Conservation (phyloP, 352 stramenopile genomes). For the Phytopythium delawarense region DNA sequence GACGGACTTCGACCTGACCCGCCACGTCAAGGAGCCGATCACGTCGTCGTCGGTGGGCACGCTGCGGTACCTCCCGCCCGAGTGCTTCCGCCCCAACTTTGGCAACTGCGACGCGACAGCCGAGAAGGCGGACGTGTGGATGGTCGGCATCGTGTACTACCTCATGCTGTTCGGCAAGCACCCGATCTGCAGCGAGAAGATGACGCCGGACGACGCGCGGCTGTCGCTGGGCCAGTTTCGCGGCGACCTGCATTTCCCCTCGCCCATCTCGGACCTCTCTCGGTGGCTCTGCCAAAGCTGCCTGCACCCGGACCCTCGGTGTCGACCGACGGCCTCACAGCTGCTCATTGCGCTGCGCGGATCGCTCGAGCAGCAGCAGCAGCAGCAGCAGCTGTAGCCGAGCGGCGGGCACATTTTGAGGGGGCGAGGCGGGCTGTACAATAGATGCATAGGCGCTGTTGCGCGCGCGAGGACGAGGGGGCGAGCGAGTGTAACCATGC, state of each 20-base stretch:
- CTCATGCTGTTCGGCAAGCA: constrained; percentile 79
- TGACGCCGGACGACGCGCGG: constrained; percentile 47
- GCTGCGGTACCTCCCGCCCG: constrained; percentile 66
- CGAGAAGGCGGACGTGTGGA: constrained; percentile 82
- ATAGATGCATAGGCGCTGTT: constrained; percentile 31
- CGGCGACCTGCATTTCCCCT: constrained; percentile 32
- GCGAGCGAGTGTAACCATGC: not conserved
- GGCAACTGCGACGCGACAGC: constrained; percentile 57
- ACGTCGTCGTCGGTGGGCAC: constrained; percentile 65
- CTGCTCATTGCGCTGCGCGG: constrained; percentile 52
- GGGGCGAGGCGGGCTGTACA: constrained; percentile 29
- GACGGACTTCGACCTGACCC: constrained; percentile 90
- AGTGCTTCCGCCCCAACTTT: constrained; percentile 58
- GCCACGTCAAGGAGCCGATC: constrained; percentile 50
- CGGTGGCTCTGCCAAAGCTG: constrained; percentile 68
- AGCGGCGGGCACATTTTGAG: constrained; percentile 33
- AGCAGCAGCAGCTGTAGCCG: constrained; percentile 7
- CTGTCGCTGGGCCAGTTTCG: constrained; percentile 24
- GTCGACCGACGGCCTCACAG: constrained; percentile 55
- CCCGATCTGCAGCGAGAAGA: constrained; percentile 60
- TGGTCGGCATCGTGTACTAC: constrained; percentile 74
- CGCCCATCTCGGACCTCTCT: constrained; percentile 47
- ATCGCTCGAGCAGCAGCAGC: constrained; percentile 19
- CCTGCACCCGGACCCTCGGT: constrained; percentile 59
- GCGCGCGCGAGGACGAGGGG: not conserved